Conservation (phyloP, 352 stramenopile species). For the Peronospora belbahrii region DNA sequence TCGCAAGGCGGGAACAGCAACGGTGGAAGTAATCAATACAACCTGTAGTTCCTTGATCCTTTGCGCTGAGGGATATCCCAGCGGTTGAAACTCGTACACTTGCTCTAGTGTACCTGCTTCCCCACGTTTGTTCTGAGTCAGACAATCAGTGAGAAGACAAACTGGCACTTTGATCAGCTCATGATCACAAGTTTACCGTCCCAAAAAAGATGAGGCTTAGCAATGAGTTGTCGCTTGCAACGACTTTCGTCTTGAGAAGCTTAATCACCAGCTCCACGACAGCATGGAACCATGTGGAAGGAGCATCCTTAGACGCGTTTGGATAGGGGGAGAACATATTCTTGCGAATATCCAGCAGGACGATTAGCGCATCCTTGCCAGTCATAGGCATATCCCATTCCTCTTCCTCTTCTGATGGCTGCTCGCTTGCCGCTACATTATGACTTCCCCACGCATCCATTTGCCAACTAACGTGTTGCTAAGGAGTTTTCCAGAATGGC, state of each 20-base stretch:
- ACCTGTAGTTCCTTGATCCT: slow-evolving; percentile 71
- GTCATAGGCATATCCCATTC: slow-evolving; percentile 48
- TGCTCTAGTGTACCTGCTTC: slow-evolving; percentile 53
- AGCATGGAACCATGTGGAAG: slow-evolving; percentile 65
- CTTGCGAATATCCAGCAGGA: slow-evolving; percentile 65
- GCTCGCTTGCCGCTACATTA: slow-evolving; percentile 6
- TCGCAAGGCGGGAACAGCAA: neutral
- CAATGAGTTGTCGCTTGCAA: slow-evolving; percentile 74
- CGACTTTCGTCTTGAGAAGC: slow-evolving; percentile 69
- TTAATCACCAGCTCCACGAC: slow-evolving; percentile 59
- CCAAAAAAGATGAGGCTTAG: slow-evolving; percentile 74
- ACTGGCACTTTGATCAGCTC: neutral
- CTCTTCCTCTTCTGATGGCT: slow-evolving; percentile 34
- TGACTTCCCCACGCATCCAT: slow-evolving; percentile 46
- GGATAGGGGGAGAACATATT: slow-evolving; percentile 53
- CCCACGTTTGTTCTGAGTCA: slow-evolving; percentile 40
- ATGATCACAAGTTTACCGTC: slow-evolving; percentile 30
- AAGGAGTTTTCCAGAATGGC: slow-evolving; percentile 13
- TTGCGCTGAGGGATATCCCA: slow-evolving; percentile 62
- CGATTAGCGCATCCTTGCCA: slow-evolving; percentile 70
- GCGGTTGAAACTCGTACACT: slow-evolving; percentile 69
- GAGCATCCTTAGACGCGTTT: slow-evolving; percentile 8
- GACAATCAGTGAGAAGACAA: neutral
- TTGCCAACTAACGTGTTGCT: slow-evolving; percentile 1
- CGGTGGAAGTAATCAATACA: neutral